phyloP scores from a whole-genome alignment of 2,329 filamentous ascomycete genomes.

The Penicillium brevicompactum region DNA sequence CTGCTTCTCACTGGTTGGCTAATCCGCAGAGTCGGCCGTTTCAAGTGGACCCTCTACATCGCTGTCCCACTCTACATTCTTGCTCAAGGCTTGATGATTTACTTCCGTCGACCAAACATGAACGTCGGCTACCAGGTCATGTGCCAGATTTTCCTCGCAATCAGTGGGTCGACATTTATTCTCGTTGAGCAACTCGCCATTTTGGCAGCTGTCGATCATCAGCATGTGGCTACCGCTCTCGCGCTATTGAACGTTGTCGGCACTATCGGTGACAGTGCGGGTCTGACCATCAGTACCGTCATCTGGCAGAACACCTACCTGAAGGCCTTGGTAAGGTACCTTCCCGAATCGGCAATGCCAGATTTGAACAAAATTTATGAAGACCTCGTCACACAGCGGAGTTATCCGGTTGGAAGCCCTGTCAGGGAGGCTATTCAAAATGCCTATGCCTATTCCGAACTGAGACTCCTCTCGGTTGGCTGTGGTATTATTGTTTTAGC shows the following conservation, averaged over 20 bases:
- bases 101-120: constrained; percentile 52
- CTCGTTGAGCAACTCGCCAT: constrained; percentile 57
- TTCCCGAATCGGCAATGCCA: constrained; percentile 39
- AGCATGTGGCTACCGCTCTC: constrained; percentile 57
- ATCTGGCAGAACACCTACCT: constrained; percentile 63
- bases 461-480: constrained; percentile 55
- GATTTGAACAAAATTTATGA: constrained; percentile 49
- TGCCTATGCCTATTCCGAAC: constrained; percentile 61
- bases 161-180: constrained; percentile 55
- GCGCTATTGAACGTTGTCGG: constrained; percentile 58
- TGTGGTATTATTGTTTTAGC: constrained; percentile 46
- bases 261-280: constrained; percentile 57
- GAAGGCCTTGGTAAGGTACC: constrained; percentile 45
- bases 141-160: constrained; percentile 60
- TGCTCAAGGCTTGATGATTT: constrained; percentile 57
- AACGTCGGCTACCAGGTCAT: constrained; percentile 57
- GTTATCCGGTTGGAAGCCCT: constrained; percentile 45
- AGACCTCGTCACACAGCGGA: constrained; percentile 32
- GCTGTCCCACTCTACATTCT: constrained; percentile 57
- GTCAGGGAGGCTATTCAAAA: constrained; percentile 59
- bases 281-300: constrained; percentile 57
- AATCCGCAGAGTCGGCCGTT: constrained; percentile 53
- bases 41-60: constrained; percentile 56
- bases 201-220: constrained; percentile 56
- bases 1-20: constrained; percentile 56